These are phyloP conservation scores for Kuraishia floccosa DNA, from an alignment of 805 yeast genomes.

Conservation along the genomic window DNA sequence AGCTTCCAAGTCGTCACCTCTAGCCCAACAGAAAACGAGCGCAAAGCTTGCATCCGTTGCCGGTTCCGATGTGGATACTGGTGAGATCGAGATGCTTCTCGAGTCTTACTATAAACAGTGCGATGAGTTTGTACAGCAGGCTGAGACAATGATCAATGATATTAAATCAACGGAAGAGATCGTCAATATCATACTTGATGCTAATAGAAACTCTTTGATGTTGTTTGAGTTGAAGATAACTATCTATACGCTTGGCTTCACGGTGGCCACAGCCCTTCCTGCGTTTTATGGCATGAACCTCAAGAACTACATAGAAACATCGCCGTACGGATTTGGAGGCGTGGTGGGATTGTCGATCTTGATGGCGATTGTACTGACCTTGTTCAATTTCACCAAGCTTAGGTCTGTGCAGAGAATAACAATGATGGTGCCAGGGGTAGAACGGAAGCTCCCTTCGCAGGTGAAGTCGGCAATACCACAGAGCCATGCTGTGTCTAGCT, in stretches of 20 bases:
- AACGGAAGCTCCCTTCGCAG: background rate
- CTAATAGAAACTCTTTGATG: constrained; percentile 91
- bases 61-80: constrained; percentile 64
- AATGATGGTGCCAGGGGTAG: constrained; percentile 18
- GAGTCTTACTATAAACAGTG: constrained; percentile 87
- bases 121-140: constrained; percentile 90
- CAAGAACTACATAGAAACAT: constrained; percentile 83
- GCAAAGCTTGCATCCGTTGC: too few relatives aligned
- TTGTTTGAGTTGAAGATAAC: constrained; percentile 74
- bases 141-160: constrained; percentile 66
- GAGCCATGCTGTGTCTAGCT: too few relatives aligned
- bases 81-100: constrained; percentile 79
- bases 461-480: background rate
- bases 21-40: too few relatives aligned
- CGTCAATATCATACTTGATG: constrained; percentile 83
- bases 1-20: too few relatives aligned
- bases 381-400: constrained; percentile 43
- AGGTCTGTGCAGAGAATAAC: constrained; percentile 57
- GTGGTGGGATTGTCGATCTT: too few relatives aligned
- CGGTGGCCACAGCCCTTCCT: constrained; percentile 70
- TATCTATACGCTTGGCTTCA: constrained; percentile 73
- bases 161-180: constrained; percentile 92
- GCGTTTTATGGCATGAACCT: constrained; percentile 94
- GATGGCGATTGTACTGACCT: constrained; percentile 40
- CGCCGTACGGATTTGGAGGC: constrained; percentile 68